Percentiles rank a stretch among this genome's conserved stretches.
phyloP scores from a whole-genome alignment of 192 early-diverging fungal genomes.

The Oehlia diaphana region DNA sequence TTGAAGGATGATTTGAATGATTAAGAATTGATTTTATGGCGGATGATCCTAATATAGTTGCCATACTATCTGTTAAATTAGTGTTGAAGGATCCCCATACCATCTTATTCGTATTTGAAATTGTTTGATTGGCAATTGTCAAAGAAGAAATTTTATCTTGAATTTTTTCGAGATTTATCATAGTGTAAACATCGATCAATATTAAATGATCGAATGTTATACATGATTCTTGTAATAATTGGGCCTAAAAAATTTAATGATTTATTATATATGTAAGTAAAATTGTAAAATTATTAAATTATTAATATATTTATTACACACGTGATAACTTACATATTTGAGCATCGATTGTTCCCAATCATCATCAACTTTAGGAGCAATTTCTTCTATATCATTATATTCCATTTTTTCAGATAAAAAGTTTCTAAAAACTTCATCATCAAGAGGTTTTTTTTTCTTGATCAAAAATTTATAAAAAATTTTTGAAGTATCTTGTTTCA shows the following conservation, averaged over 20 bases:
- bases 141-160: constrained; percentile 26
- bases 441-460: constrained; percentile 4
- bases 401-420: constrained; percentile 54
- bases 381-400: constrained; percentile 47
- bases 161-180: constrained; percentile 36
- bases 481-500: constrained; percentile 34
- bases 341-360: constrained; percentile 27
- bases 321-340: constrained; percentile 31
- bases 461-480: constrained; percentile 52
- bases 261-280: too few species aligned
- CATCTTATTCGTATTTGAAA: neutral
- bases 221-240: neutral
- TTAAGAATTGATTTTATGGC: neutral
- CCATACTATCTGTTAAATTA: neutral
- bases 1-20: neutral
- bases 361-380: constrained; percentile 4
- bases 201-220: constrained; percentile 50
- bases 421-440: constrained; percentile 27
- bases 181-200: constrained; percentile 35
- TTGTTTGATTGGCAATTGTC: constrained; percentile 9
- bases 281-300: too few species aligned
- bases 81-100: neutral
- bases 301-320: too few species aligned
- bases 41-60: neutral
- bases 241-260: neutral